These are phyloP conservation scores for Cymodocea nodosa DNA, from an alignment of 116 monocot genomes.

Conservation along the genomic window DNA sequence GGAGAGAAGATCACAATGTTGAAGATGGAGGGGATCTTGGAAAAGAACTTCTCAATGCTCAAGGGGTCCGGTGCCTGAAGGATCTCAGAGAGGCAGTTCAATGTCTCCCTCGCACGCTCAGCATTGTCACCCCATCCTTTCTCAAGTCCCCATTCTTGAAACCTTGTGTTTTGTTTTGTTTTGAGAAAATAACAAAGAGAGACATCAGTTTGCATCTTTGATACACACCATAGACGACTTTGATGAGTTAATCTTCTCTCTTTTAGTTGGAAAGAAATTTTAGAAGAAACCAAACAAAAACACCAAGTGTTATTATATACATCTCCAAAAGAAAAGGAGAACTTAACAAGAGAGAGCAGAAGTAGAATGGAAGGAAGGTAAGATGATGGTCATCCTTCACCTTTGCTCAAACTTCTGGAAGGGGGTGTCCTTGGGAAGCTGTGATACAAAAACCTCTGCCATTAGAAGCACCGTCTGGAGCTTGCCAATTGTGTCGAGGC, in stretches of 20 bases:
- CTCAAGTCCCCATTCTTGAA: conserved; percentile 80
- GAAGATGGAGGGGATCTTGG: conserved; percentile 53
- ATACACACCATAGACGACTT: no score
- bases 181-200: not conserved
- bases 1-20: conserved; percentile 69
- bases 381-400: conserved; percentile 19
- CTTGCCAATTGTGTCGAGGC: conserved; percentile 56
- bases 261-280: no score
- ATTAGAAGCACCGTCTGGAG: conserved; percentile 72
- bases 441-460: conserved; percentile 57
- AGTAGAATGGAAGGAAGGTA: no score
- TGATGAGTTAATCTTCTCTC: no score
- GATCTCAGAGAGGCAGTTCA: conserved; percentile 64
- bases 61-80: conserved; percentile 75
- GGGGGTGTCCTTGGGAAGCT: conserved; percentile 50
- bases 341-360: no score
- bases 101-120: conserved; percentile 50
- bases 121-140: conserved; percentile 92
- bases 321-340: no score
- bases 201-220: not conserved
- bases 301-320: no score
- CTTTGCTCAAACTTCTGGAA: conserved; percentile 75
- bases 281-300: no score
- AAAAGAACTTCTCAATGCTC: conserved; percentile 73
- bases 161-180: conserved; percentile 34